Evolutionary conservation across 441 rosid genomes (phyloP), one percentile per base, ranked within the genome.

Genomic region (Populus hybrid): DNA sequence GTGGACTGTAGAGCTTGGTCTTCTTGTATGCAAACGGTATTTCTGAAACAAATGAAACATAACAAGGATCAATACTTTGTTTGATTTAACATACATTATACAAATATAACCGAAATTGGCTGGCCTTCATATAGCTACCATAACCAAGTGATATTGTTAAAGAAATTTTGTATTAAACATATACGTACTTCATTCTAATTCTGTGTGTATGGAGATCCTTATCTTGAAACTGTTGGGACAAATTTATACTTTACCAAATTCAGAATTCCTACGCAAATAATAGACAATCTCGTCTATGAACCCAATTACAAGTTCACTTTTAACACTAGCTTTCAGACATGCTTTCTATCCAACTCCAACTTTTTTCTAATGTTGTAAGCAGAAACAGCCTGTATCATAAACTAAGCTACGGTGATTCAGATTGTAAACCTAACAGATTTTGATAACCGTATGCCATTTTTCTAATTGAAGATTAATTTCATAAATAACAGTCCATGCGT

Each of bases 1-100:
- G 74, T 89, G 97, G 38, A 87, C 76, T 40, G 86, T 46, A 1
- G 87, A 80, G 24, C 86, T 84, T 67, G 98, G 97, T 74, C 98
- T 88, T 81, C 97, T 88, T 5, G 95, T 90, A 79, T 95, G 98
- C 86, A 95, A 81, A 68, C 99, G 91, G 74, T 90, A 95, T 90
- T 95, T 95, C 99, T 95, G 91, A 66, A 82, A 73, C 42, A 63
- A 36, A 81, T 16, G 20, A 6, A 20, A 12, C 54, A 24, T 6
- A 61, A 59, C 10, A 18, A 73, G 21, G 66, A 23, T 63, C 11
- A 63, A n/a, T 9, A 9, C 65, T n/a, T 59, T n/a, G 11, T 21
- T n/a, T 59, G 65, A 8, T n/a, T 59, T 59, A 12, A 59, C 12
- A n/a, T 59, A 8, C 24, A 59, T 8, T 3, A 59, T 9, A 59